phyloP scores from a whole-genome alignment of 1,284 basidiomycete genomes.

The Ceratobasidium sp. region DNA sequence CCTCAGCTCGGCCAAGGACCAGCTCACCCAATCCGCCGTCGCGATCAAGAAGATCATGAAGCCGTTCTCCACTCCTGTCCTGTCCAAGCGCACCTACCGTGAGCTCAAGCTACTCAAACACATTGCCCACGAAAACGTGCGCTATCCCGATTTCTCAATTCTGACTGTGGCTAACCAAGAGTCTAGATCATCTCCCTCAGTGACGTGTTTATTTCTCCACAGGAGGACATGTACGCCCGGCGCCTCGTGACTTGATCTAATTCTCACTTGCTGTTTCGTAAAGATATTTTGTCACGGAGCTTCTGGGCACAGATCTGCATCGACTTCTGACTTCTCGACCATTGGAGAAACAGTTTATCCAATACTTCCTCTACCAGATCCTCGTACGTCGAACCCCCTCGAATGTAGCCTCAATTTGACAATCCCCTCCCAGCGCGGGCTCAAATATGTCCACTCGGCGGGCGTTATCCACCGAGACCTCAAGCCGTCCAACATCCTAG shows the following conservation, averaged over 20 bases:
- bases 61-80: slow-evolving; percentile 96
- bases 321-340: slow-evolving; percentile 95
- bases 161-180: slow-evolving; percentile 17
- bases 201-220: slow-evolving; percentile 98
- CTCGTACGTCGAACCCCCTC: slow-evolving; percentile 65
- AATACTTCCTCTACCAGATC: slow-evolving; percentile 99
- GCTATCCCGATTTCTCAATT: slow-evolving; percentile 3
- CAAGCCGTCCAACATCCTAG: slow-evolving; percentile 99
- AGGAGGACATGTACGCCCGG: slow-evolving; percentile 88
- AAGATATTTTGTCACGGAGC: slow-evolving; percentile 99
- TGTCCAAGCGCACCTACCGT: slow-evolving; percentile 96
- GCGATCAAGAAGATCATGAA: slow-evolving; percentile 99
- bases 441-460: slow-evolving; percentile 99
- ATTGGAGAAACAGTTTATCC: slow-evolving; percentile 99
- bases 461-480: slow-evolving; percentile 99
- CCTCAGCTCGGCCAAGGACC: slow-evolving; percentile 94
- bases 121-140: slow-evolving; percentile 97
- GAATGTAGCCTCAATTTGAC: neutral
- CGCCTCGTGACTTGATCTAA: neutral
- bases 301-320: slow-evolving; percentile 97
- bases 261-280: neutral
- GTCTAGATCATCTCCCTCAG: slow-evolving; percentile 94
- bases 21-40: slow-evolving; percentile 92
- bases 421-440: slow-evolving; percentile 73
- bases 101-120: slow-evolving; percentile 99